Evolutionary conservation across 2,329 filamentous ascomycete species (phyloP).

Genomic region (Arthrinium phaeospermum): DNA sequence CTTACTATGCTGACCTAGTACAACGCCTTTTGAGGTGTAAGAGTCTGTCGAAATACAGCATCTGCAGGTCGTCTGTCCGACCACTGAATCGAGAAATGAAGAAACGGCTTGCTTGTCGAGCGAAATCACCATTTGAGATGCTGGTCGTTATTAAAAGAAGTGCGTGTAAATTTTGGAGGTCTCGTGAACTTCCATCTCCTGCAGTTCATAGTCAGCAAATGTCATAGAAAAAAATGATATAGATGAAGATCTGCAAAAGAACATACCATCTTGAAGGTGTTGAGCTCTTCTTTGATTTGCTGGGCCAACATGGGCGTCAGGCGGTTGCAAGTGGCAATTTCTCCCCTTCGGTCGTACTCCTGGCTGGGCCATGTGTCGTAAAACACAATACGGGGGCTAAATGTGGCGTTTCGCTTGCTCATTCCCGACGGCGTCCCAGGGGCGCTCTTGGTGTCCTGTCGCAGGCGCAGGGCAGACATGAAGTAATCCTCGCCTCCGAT

Average conservation of each 20-base stretch:
- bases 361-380: slow-evolving; percentile 95
- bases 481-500: slow-evolving; percentile 92
- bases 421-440: slow-evolving; percentile 75
- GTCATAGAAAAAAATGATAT: background rate
- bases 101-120: slow-evolving; percentile 31
- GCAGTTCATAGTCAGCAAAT: slow-evolving; percentile 44
- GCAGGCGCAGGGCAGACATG: slow-evolving; percentile 74
- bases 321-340: slow-evolving; percentile 97
- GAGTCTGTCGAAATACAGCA: slow-evolving; percentile 58
- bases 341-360: slow-evolving; percentile 94
- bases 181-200: slow-evolving; percentile 99
- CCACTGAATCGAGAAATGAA: slow-evolving; percentile 28
- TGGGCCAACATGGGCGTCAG: slow-evolving; percentile 96
- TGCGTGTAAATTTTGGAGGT: slow-evolving; percentile 99
- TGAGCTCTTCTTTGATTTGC: slow-evolving; percentile 99
- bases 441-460: slow-evolving; percentile 78
- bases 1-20: slow-evolving; percentile 61
- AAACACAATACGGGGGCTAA: slow-evolving; percentile 92
- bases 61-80: slow-evolving; percentile 41
- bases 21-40: slow-evolving; percentile 56
- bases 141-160: slow-evolving; percentile 81
- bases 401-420: slow-evolving; percentile 69
- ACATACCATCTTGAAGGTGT: slow-evolving; percentile 98
- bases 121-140: slow-evolving; percentile 34
- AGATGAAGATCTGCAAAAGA: slow-evolving; percentile 20